phyloP scores from a whole-genome alignment of 306 rosid species.

The Glycine soja region DNA sequence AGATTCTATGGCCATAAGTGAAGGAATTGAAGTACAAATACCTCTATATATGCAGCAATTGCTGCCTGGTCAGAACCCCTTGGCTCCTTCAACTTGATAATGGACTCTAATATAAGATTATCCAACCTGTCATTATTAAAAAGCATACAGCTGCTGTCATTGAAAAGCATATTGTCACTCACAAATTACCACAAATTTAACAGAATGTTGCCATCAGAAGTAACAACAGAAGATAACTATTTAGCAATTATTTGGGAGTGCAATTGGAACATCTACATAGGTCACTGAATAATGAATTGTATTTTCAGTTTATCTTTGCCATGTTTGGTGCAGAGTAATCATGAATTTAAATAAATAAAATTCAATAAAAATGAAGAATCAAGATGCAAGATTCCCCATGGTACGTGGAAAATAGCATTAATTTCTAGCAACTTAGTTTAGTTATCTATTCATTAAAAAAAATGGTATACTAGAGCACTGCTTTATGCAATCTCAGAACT shows the following conservation, averaged over 20 bases:
- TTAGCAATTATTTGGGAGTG: constrained; percentile 23
- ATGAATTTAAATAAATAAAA: constrained; percentile 34
- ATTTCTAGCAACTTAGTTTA: background rate
- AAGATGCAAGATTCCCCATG: constrained; percentile 12
- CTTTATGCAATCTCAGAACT: constrained; percentile 33
- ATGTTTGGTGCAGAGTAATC: constrained; percentile 23
- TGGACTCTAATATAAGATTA: constrained; percentile 79
- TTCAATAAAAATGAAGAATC: constrained; percentile 28
- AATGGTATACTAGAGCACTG: background rate
- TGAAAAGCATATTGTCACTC: constrained; percentile 41
- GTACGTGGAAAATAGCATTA: constrained; percentile 4
- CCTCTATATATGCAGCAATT: constrained; percentile 86
- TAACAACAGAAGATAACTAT: constrained; percentile 21
- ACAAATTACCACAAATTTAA: constrained; percentile 37
- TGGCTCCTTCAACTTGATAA: constrained; percentile 75
- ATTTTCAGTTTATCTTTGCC: constrained; percentile 5
- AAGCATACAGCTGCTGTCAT: constrained; percentile 42
- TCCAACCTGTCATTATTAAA: constrained; percentile 70
- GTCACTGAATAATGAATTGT: background rate
- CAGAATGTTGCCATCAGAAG: constrained; percentile 35
- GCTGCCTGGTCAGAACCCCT: constrained; percentile 90
- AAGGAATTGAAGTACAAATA: constrained; percentile 47
- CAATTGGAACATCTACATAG: background rate
- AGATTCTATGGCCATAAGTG: constrained; percentile 13
- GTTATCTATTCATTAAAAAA: constrained; percentile 29